Evolutionary conservation across 108 stramenopile genomes (phyloP), one percentile per base, ranked within the genome.

Genomic region (Ochromonas danica): DNA sequence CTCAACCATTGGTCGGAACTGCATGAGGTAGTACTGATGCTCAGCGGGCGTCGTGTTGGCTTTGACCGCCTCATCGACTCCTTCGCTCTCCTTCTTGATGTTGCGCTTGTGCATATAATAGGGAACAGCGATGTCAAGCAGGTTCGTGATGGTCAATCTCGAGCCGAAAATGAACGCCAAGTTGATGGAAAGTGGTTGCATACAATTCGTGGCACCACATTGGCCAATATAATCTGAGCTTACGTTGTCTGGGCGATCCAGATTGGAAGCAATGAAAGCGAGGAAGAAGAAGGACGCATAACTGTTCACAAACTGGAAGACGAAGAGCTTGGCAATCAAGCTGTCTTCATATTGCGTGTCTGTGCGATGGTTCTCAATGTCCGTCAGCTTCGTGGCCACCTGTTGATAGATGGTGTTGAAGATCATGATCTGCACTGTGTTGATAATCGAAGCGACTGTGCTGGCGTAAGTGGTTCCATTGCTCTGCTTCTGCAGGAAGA

Each of bases 281-380:
- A 85, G 70, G 71, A 82, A 86, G 22, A 85, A 25, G 62, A 85
- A 82, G 27, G 84, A 70, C 22, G 78, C 40, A 70, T 80, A 86
- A 0, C 65, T 71, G 84, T 86, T 86, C 71, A 84, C 61, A 71
- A 82, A 80, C 17, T 84, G 82, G 82, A 86, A 86, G 70, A 57
- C 40, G 67, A 84, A 85, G 3, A 81, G 39, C 70, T 86, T 86
- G 22, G 6, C 36, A 25, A 83, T 84, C 30, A 86, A 78, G 27
- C 70, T 43, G 41, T 85, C 85, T 67, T 82, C 83, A 62, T 83
- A 84, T 61, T 63, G 45, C 17, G 81, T 83, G 0, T 82, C 81
- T 0, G 85, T 86, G 43, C 81, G 84, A 43, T 85, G 85, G 45
- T 80, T 80, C 79, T 86, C 85, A 40, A 71, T 30, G 30, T 0